These are phyloP conservation scores for Coemansia interrupta DNA, from an alignment of 192 early-diverging fungal genomes.

Conservation along the genomic window DNA sequence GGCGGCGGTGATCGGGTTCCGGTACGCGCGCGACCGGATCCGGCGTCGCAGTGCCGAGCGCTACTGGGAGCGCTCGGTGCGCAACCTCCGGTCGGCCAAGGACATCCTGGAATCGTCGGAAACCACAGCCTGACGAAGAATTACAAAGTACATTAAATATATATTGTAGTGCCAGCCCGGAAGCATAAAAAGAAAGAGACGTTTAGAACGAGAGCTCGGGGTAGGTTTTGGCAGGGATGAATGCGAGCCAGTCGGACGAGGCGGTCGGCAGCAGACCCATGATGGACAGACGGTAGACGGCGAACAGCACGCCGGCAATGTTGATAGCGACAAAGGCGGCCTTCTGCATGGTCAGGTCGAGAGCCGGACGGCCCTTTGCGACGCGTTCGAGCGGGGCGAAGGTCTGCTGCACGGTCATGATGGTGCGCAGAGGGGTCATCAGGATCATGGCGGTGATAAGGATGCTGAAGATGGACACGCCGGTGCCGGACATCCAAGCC, in stretches of 20 bases:
- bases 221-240: constrained; percentile 67
- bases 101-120: background rate
- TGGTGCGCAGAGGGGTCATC: constrained; percentile 74
- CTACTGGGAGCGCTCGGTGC: background rate
- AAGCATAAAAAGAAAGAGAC: background rate
- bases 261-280: constrained; percentile 97
- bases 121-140: background rate
- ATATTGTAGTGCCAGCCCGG: background rate
- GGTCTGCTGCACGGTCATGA: constrained; percentile 65
- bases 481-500: constrained; percentile 98
- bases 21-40: background rate
- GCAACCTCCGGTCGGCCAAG: no score
- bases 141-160: background rate
- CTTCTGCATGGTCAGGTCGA: constrained; percentile 72
- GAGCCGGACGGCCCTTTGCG: constrained; percentile 36
- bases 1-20: background rate
- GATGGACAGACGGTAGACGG: constrained; percentile 83
- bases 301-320: constrained; percentile 73
- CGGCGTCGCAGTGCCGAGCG: background rate
- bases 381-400: constrained; percentile 75
- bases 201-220: constrained; percentile 32
- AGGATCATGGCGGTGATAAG: constrained; percentile 96
- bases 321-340: constrained; percentile 80
- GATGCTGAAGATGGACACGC: constrained; percentile 93
- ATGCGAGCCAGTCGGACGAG: constrained; percentile 92